Conservation (phyloP, 129 eudicot species). For the Ambrosia trifida region DNA sequence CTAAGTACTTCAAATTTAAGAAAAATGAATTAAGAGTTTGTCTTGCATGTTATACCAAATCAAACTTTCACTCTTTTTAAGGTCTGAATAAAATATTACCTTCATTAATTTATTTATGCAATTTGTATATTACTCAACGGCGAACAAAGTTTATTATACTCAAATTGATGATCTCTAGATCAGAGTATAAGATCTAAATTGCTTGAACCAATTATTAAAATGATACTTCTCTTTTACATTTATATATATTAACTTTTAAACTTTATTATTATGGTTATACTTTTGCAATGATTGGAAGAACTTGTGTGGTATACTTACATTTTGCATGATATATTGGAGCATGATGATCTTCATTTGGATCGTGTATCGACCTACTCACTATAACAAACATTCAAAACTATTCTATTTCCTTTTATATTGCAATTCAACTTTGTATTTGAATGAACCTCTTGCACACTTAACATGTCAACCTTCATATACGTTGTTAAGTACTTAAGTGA, state of each 20-base stretch:
- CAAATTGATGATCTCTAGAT: conserved; percentile 9
- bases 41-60: not conserved
- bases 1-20: not conserved
- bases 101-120: not conserved
- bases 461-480: no score
- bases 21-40: not conserved
- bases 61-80: not conserved
- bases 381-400: no score
- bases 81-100: not conserved
- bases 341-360: no score
- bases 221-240: not conserved
- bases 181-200: not conserved
- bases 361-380: no score
- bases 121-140: not conserved
- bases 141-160: not conserved
- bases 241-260: not conserved
- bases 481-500: no score
- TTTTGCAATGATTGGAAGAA: not conserved
- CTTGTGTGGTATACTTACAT: not conserved
- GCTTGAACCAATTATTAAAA: conserved; percentile 1
- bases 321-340: not conserved
- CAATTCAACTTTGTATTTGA: no score
- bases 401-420: no score
- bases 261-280: not conserved
- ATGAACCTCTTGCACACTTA: no score